A percentile compares a stretch with the other conserved stretches of the same genome.
These are phyloP conservation scores for Fonsecaea pedrosoi DNA, from an alignment of 2,329 filamentous ascomycete species.

Conservation along the genomic window DNA sequence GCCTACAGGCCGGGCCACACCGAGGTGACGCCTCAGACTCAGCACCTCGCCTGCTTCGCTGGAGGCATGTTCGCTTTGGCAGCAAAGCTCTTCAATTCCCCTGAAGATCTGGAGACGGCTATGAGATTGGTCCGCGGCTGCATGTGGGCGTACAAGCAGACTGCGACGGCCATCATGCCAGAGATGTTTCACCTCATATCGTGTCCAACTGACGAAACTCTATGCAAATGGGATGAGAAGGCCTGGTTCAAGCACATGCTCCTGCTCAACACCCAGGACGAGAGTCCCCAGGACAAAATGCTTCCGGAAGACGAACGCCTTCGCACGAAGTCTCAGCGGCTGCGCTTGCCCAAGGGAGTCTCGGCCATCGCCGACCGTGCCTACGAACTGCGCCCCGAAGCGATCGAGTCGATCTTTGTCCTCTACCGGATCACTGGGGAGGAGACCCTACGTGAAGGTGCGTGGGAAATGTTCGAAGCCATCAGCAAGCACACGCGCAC, in stretches of 20 bases:
- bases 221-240: slow-evolving; percentile 50
- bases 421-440: slow-evolving; percentile 67
- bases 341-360: slow-evolving; percentile 47
- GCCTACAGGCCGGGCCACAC: slow-evolving; percentile 57
- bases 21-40: slow-evolving; percentile 47
- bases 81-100: slow-evolving; percentile 64
- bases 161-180: slow-evolving; percentile 66
- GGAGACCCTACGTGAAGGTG: slow-evolving; percentile 53
- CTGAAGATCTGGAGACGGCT: slow-evolving; percentile 62
- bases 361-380: slow-evolving; percentile 45
- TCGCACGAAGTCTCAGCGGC: slow-evolving; percentile 44
- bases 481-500: slow-evolving; percentile 54
- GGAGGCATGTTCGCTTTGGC: slow-evolving; percentile 75
- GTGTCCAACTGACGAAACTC: slow-evolving; percentile 44
- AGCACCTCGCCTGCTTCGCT: slow-evolving; percentile 73
- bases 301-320: slow-evolving; percentile 16
- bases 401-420: slow-evolving; percentile 66
- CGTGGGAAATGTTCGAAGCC: slow-evolving; percentile 58
- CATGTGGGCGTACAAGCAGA: slow-evolving; percentile 65
- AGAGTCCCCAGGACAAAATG: slow-evolving; percentile 35
- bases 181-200: slow-evolving; percentile 61
- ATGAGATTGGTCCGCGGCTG: slow-evolving; percentile 67
- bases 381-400: slow-evolving; percentile 69
- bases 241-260: slow-evolving; percentile 44
- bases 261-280: slow-evolving; percentile 31